Evolutionary conservation across 805 yeast species (phyloP), one percentile per base, ranked within the genome.

Genomic region (Hanseniaspora lachancei): DNA sequence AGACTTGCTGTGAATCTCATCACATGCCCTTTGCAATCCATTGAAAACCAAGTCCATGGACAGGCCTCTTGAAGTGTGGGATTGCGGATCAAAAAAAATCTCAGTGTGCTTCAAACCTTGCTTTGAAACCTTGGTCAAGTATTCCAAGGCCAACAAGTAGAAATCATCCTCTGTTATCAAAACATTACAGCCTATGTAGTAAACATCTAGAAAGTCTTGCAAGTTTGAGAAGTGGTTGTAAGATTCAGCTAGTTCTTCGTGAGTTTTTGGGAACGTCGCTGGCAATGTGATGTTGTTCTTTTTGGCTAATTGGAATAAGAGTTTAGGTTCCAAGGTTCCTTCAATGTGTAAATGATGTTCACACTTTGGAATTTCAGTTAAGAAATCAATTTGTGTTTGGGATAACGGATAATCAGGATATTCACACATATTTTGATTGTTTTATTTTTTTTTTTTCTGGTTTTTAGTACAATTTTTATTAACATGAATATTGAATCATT

Each of bases 261-360:
- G 75, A 1, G 81, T 68, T 49, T 72, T 69, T 41, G 93, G 91
- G 69, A 82, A 84, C 27, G 68, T 70, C 2, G 66, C 75, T 18
- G 95, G 95, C 39, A 86, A 70, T 20, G 64, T 57, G 57, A 86
- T 74, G 38, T 70, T 67, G 70, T 85, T 84, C 70, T 86, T 77
- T 62, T 76, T 70, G 0, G 91, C 89, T 56, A 86, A 71, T 53
- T 79, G 77, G 68, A 84, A 83, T 57, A 86, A 71, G 39, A 85
- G 74, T 49, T 78, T 78, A n/a, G 95, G 93, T 59, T 82, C 85
- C 56, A 86, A 68, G 42, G 95, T 84, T 36, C 95, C 95, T 71
- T 86, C 95, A 47, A 86, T 67, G 68, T 86, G 95, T 58, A 86
- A 78, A 65, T 86, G 95, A 66, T 86, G 91, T 67, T 86, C 95